Percentiles rank a stretch among this genome's conserved stretches.
Evolutionary conservation across 495 filamentous ascomycete species (phyloP).

Genomic region (Cryomyces minteri): DNA sequence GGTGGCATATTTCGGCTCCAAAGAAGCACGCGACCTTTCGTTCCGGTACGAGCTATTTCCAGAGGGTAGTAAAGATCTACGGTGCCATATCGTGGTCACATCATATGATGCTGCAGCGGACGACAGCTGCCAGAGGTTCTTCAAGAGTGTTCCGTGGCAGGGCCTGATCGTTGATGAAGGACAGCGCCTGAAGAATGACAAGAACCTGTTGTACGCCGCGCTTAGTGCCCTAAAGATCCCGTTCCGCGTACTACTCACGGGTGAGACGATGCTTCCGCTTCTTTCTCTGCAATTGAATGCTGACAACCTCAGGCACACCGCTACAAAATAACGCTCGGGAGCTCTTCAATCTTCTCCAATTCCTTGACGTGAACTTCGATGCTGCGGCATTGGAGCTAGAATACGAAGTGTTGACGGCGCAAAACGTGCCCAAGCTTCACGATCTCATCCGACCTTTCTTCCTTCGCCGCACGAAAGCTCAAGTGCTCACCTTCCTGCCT

Average conservation of each 20-base stretch:
- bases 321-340: slow-evolving; percentile 91
- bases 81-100: slow-evolving; percentile 83
- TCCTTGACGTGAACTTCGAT: slow-evolving; percentile 52
- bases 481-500: slow-evolving; percentile 78
- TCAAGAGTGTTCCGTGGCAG: slow-evolving; percentile 58
- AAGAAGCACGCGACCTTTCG: slow-evolving; percentile 47
- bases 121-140: slow-evolving; percentile 38
- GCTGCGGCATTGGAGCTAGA: slow-evolving; percentile 56
- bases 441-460: slow-evolving; percentile 73
- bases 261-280: slow-evolving; percentile 4
- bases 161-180: slow-evolving; percentile 91
- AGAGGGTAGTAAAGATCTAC: slow-evolving; percentile 35
- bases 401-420: slow-evolving; percentile 54
- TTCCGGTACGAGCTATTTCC: slow-evolving; percentile 72
- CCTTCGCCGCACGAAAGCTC: slow-evolving; percentile 66
- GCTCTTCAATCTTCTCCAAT: slow-evolving; percentile 88
- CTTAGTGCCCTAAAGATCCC: slow-evolving; percentile 52
- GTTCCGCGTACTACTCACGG: slow-evolving; percentile 73
- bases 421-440: slow-evolving; percentile 66
- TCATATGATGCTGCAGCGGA: slow-evolving; percentile 79
- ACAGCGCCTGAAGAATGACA: slow-evolving; percentile 88
- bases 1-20: slow-evolving; percentile 75
- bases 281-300: too few relatives aligned
- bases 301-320: slow-evolving; percentile 40
- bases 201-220: slow-evolving; percentile 58